Evolutionary conservation across 176 grass and related monocot species (phyloP).

Genomic region (Carex scoparia): DNA sequence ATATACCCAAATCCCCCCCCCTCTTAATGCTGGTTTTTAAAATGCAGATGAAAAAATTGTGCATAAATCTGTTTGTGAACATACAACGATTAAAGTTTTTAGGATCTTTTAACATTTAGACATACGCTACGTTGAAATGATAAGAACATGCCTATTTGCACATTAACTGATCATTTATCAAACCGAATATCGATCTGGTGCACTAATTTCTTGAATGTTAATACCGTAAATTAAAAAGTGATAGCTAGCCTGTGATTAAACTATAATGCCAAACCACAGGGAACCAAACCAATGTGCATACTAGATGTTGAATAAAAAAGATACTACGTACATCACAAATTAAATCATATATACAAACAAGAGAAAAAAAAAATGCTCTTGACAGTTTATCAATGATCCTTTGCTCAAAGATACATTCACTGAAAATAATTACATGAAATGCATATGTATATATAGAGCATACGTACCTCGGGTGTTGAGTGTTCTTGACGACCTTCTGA

Average conservation of each 20-base stretch:
- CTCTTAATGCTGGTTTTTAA: background rate
- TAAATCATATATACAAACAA: too few relatives aligned
- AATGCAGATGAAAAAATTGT: background rate
- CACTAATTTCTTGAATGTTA: background rate
- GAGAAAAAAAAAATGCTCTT: background rate
- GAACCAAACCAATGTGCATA: background rate
- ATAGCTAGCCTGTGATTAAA: background rate
- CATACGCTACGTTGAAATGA: background rate
- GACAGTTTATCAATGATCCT: background rate
- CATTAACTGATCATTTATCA: background rate
- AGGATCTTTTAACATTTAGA: background rate
- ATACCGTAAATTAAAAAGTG: background rate
- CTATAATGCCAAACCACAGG: background rate
- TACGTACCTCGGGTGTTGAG: slow-evolving; percentile 82
- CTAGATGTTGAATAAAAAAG: background rate
- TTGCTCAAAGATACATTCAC: background rate
- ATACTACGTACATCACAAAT: background rate
- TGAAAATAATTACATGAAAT: background rate
- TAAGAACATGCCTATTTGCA: background rate
- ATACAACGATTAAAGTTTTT: background rate
- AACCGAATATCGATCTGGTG: background rate
- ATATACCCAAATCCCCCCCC: background rate
- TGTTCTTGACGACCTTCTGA: slow-evolving; percentile 99
- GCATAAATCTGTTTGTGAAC: background rate
- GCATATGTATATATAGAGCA: background rate